Conservation (phyloP, 768 basidiomycete genomes). For the Strobilomyces confusus region DNA sequence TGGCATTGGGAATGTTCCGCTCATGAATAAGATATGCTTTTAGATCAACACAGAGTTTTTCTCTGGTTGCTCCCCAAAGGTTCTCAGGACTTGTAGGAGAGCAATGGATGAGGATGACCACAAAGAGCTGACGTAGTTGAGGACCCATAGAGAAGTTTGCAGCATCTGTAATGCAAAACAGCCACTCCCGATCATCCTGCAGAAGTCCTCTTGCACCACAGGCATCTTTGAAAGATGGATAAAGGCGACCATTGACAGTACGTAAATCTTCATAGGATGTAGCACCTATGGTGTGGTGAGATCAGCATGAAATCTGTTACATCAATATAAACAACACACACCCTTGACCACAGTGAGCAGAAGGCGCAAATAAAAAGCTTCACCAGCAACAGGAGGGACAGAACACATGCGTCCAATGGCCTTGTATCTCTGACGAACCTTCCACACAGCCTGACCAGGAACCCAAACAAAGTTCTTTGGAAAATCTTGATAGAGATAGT, state of each 20-base stretch:
- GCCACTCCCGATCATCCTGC: slow-evolving; percentile 46
- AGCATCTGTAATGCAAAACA: slow-evolving; percentile 40
- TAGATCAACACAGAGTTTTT: slow-evolving; percentile 8
- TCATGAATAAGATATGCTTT: neutral
- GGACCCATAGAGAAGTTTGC: neutral
- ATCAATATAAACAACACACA: no score
- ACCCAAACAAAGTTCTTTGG: neutral
- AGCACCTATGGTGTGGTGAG: neutral
- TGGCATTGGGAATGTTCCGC: no score
- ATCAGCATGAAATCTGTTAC: neutral
- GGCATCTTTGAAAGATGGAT: slow-evolving; percentile 36
- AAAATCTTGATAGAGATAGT: neutral
- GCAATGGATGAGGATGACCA: neutral
- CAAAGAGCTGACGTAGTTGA: neutral
- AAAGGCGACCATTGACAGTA: slow-evolving; percentile 5
- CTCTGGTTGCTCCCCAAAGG: neutral
- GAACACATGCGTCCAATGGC: neutral
- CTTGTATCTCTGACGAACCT: neutral
- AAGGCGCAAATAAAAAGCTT: neutral
- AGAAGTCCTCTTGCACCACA: slow-evolving; percentile 40
- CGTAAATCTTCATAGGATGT: slow-evolving; percentile 4
- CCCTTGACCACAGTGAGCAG: neutral
- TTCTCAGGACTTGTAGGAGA: slow-evolving; percentile 28
- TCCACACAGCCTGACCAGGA: neutral
- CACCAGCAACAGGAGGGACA: neutral